Conservation (phyloP, 2,329 filamentous ascomycete species). For the Ophiostoma pallidulum region DNA sequence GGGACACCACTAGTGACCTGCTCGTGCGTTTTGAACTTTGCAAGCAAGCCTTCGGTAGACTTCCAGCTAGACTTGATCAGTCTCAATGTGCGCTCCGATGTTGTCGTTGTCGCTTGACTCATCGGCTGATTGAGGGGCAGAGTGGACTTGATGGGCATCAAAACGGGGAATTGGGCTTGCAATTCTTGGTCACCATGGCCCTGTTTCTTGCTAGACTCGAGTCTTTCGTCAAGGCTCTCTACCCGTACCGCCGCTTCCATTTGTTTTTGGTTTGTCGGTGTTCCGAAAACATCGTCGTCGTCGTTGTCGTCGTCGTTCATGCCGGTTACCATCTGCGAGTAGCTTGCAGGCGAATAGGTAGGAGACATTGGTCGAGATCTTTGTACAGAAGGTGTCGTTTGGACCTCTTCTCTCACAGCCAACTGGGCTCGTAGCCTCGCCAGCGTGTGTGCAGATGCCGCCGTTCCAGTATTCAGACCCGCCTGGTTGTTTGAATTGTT, state of each 20-base stretch:
- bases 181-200: neutral
- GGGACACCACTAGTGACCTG: neutral
- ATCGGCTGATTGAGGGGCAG: neutral
- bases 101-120: neutral
- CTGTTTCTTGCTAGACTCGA: neutral
- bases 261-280: neutral
- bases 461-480: slow-evolving; percentile 3
- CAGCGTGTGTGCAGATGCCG: neutral
- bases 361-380: neutral
- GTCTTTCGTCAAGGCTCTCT: neutral
- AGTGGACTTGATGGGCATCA: slow-evolving; percentile 8
- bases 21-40: slow-evolving; percentile 12
- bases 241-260: neutral
- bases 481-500: neutral
- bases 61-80: slow-evolving; percentile 13
- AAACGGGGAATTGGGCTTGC: neutral
- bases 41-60: slow-evolving; percentile 15
- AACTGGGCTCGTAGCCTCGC: neutral
- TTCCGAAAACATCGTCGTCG: slow-evolving; percentile 10
- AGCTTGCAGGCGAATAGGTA: too few species aligned
- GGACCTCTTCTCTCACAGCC: neutral
- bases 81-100: slow-evolving; percentile 2
- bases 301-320: too few species aligned
- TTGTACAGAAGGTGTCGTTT: neutral
- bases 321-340: neutral